Conservation (phyloP, 2,329 filamentous ascomycete genomes). For the Hymenoscyphus albidus region DNA sequence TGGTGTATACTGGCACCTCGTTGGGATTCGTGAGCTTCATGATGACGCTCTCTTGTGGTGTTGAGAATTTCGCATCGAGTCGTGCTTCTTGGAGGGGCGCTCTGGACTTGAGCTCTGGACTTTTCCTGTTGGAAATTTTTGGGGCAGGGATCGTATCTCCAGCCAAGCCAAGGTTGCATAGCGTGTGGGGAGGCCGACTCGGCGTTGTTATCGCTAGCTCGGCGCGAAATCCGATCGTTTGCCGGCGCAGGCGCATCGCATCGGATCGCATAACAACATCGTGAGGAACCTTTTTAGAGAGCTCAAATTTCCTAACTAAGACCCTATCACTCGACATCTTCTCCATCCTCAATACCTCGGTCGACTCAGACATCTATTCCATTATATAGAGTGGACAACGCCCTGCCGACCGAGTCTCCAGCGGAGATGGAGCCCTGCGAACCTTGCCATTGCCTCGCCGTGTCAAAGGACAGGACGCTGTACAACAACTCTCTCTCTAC, state of each 20-base stretch:
- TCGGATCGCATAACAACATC: background rate
- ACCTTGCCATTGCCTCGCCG: slow-evolving; percentile 24
- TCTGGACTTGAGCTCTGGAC: background rate
- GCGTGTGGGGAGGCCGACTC: background rate
- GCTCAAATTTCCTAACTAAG: background rate
- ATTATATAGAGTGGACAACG: background rate
- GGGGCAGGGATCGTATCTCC: slow-evolving; percentile 1
- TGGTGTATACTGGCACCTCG: slow-evolving; percentile 86
- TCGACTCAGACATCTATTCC: background rate
- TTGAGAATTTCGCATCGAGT: background rate
- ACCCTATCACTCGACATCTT: background rate
- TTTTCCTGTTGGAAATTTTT: slow-evolving; percentile 8
- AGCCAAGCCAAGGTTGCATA: background rate
- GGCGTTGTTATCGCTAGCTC: background rate
- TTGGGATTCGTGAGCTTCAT: slow-evolving; percentile 85
- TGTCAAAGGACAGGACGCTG: slow-evolving; percentile 16
- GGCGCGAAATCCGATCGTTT: background rate
- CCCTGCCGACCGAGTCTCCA: background rate
- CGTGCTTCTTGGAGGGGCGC: slow-evolving; percentile 6
- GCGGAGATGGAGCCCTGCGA: slow-evolving; percentile 35
- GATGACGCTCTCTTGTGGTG: slow-evolving; percentile 15
- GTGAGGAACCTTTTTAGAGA: background rate
- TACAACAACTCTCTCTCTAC: background rate
- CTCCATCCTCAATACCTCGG: background rate
- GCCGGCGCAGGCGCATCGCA: background rate